Evolutionary conservation across 2,329 filamentous ascomycete species (phyloP).

Genomic region (Cadophora sp.): DNA sequence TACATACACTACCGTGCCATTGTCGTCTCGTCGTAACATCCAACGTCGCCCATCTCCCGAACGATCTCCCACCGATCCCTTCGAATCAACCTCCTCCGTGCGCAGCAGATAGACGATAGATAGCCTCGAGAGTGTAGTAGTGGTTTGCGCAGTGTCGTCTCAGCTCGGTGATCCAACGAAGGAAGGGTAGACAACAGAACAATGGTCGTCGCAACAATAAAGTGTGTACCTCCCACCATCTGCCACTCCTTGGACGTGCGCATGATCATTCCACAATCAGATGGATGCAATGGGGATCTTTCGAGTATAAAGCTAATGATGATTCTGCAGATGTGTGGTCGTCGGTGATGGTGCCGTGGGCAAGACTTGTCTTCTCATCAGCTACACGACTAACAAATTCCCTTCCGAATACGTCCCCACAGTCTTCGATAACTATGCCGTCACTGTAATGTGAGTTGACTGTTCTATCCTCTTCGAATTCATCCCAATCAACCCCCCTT

Average conservation of each 20-base stretch:
- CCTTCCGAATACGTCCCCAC: conserved; percentile 99
- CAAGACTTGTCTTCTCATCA: conserved; percentile 98
- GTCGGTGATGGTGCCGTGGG: conserved; percentile 99
- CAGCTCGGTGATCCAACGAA: conserved; percentile 21
- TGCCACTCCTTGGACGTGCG: conserved; percentile 19
- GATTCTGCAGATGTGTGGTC: conserved; percentile 82
- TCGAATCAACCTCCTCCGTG: conserved; percentile 12
- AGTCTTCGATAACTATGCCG: conserved; percentile 99
- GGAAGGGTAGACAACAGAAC: conserved; percentile 29
- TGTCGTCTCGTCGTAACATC: conserved; percentile 12
- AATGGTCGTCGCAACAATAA: conserved; percentile 67
- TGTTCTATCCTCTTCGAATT: not conserved
- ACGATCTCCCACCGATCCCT: conserved; percentile 11
- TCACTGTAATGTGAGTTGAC: conserved; percentile 93
- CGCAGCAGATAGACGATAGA: not conserved
- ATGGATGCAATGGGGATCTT: not conserved
- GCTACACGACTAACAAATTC: conserved; percentile 99
- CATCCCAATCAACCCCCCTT: not conserved
- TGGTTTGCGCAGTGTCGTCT: conserved; percentile 23
- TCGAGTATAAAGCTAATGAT: conserved; percentile 33
- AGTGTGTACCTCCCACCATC: conserved; percentile 53
- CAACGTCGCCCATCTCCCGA: conserved; percentile 13
- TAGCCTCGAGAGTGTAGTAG: conserved; percentile 7
- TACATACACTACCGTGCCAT: not conserved
- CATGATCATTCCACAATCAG: conserved; percentile 7